These are phyloP conservation scores for Exophiala oligosperma DNA, from an alignment of 2,329 filamentous ascomycete genomes.

Conservation along the genomic window DNA sequence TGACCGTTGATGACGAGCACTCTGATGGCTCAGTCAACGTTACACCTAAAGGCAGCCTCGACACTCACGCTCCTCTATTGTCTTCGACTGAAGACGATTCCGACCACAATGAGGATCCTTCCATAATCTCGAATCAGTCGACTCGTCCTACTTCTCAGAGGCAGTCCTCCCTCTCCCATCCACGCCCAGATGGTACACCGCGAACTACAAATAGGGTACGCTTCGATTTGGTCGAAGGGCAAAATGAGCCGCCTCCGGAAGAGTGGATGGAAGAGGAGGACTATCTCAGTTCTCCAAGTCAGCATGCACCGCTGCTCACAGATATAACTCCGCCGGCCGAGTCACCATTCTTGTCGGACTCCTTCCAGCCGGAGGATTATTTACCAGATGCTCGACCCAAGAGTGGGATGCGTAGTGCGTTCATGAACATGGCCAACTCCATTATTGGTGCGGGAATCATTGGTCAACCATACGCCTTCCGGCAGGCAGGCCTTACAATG, in stretches of 20 bases:
- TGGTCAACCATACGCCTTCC: slow-evolving; percentile 92
- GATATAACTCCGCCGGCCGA: slow-evolving; percentile 77
- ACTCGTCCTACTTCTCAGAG: slow-evolving; percentile 30
- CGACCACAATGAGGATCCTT: slow-evolving; percentile 30
- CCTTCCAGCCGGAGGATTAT: slow-evolving; percentile 58
- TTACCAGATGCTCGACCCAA: slow-evolving; percentile 70
- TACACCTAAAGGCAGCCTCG: slow-evolving; percentile 20
- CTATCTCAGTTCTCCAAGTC: slow-evolving; percentile 54
- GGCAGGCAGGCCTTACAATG: slow-evolving; percentile 81
- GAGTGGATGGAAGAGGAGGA: slow-evolving; percentile 57
- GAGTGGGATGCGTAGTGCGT: slow-evolving; percentile 81
- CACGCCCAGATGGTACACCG: slow-evolving; percentile 47
- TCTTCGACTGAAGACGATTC: slow-evolving; percentile 12
- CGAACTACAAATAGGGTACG: slow-evolving; percentile 72
- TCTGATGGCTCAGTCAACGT: slow-evolving; percentile 16
- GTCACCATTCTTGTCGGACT: slow-evolving; percentile 63
- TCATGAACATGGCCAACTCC: slow-evolving; percentile 99
- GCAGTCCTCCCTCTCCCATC: slow-evolving; percentile 45
- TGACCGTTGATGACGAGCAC: slow-evolving; percentile 28
- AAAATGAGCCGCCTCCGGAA: slow-evolving; percentile 28
- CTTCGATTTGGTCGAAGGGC: slow-evolving; percentile 56
- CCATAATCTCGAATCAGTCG: slow-evolving; percentile 9
- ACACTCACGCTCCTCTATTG: slow-evolving; percentile 15
- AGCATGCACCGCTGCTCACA: slow-evolving; percentile 70
- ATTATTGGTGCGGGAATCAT: slow-evolving; percentile 81